phyloP scores from a whole-genome alignment of 1,284 basidiomycete genomes.

The Cutaneotrichosporon dermatis region DNA sequence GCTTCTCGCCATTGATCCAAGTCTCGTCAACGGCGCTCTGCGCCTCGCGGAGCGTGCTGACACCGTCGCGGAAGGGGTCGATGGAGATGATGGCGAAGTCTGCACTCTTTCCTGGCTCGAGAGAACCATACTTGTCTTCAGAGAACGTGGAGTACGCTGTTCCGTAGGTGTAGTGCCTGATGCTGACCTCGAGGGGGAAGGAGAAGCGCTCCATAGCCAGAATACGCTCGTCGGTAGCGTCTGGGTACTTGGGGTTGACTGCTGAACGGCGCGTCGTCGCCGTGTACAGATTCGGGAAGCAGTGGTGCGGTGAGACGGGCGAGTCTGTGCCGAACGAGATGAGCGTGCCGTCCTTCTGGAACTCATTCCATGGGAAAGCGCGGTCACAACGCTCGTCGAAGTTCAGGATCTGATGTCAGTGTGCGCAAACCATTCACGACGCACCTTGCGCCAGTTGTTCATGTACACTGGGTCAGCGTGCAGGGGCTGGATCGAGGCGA shows the following conservation, averaged over 20 bases:
- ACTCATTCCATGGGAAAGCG: conserved; percentile 31
- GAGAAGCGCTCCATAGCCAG: conserved; percentile 12
- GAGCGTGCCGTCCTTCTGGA: conserved; percentile 17
- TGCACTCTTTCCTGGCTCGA: conserved; percentile 26
- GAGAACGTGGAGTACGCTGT: conserved; percentile 19
- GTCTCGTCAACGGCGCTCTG: conserved; percentile 28
- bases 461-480: conserved; percentile 32
- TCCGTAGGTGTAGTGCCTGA: conserved; percentile 23
- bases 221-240: conserved; percentile 11
- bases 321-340: conserved; percentile 33
- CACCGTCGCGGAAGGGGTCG: conserved; percentile 30
- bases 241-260: conserved; percentile 17
- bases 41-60: conserved; percentile 24
- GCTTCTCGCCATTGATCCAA: conserved; percentile 24
- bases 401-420: too few relatives aligned
- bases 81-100: conserved; percentile 30
- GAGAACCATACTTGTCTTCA: conserved; percentile 19
- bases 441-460: conserved; percentile 24
- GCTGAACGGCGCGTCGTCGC: conserved; percentile 27
- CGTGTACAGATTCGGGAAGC: conserved; percentile 30
- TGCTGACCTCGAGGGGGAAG: conserved; percentile 17
- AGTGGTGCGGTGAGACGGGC: conserved; percentile 27
- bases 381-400: too few relatives aligned
- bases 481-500: conserved; percentile 31
- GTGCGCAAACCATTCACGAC: too few relatives aligned